Evolutionary conservation across 352 stramenopile species (phyloP).

Genomic region (Pythium brachiatum): DNA sequence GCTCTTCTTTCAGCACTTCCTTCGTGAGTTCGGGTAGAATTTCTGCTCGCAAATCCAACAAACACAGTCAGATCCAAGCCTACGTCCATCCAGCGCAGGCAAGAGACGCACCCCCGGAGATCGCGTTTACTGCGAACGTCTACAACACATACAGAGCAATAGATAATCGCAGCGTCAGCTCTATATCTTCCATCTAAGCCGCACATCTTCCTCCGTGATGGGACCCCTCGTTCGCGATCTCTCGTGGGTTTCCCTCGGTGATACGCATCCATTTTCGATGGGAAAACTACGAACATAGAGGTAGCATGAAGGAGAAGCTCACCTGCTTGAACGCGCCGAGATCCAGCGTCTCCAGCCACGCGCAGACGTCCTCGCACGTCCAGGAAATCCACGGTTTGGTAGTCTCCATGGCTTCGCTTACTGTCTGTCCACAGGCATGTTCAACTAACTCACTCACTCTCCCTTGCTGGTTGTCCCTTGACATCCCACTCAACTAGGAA

Average conservation of each 20-base stretch:
- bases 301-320: background rate
- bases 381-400: conserved; percentile 12
- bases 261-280: background rate
- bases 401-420: conserved; percentile 12
- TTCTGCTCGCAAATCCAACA: conserved; percentile 20
- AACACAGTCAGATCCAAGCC: background rate
- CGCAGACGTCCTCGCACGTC: conserved; percentile 24
- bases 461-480: too few species aligned
- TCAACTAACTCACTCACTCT: too few species aligned
- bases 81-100: background rate
- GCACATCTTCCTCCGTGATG: background rate
- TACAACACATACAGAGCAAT: conserved; percentile 2
- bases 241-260: background rate
- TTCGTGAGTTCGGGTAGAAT: conserved; percentile 62
- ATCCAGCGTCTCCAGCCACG: conserved; percentile 28
- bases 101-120: conserved; percentile 21
- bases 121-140: conserved; percentile 26
- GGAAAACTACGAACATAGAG: background rate
- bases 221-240: too few species aligned
- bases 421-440: conserved; percentile 8
- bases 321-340: conserved; percentile 21
- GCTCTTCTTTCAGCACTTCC: conserved; percentile 59
- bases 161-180: background rate
- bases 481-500: conserved; percentile 14
- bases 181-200: background rate